phyloP scores from a whole-genome alignment of 1,284 basidiomycete genomes.

The Pyrrhoderma noxium region DNA sequence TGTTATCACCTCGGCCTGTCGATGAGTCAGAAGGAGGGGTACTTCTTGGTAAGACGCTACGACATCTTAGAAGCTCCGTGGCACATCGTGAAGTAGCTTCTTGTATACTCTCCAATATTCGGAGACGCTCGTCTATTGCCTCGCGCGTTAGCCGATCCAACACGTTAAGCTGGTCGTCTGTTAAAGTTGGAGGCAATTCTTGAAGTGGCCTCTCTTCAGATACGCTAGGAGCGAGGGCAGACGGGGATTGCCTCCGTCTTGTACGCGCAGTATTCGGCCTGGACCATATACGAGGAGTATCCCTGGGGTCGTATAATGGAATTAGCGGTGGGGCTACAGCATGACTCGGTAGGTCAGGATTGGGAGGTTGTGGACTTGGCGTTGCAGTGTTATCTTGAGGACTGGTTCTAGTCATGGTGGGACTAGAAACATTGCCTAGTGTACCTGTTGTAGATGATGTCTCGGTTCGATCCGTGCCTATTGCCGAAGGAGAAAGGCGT shows the following conservation, averaged over 20 bases:
- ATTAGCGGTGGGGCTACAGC: conserved; percentile 6
- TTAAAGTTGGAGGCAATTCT: conserved; percentile 42
- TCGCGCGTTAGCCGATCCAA: conserved; percentile 64
- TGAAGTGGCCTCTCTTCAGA: conserved; percentile 1
- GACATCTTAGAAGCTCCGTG: conserved; percentile 68
- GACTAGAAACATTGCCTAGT: neutral
- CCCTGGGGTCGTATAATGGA: conserved; percentile 14
- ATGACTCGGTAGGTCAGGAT: neutral
- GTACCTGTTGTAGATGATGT: neutral
- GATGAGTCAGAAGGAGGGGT: conserved; percentile 10
- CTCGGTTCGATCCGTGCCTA: neutral
- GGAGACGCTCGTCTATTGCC: conserved; percentile 76
- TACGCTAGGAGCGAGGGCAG: neutral
- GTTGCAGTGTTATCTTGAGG: neutral
- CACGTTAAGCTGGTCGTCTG: conserved; percentile 49
- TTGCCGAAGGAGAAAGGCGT: conserved; percentile 21
- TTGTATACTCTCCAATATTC: conserved; percentile 70
- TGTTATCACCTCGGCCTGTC: neutral
- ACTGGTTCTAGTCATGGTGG: neutral
- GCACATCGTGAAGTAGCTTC: conserved; percentile 59
- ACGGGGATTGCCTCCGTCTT: neutral
- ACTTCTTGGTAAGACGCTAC: conserved; percentile 54
- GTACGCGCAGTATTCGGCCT: neutral
- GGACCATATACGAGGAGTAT: conserved; percentile 1
- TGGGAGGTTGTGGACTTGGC: neutral